Percentiles rank a stretch among this genome's conserved stretches.
Evolutionary conservation across 495 filamentous ascomycete genomes (phyloP).

Genomic region (Penicillium angulare): DNA sequence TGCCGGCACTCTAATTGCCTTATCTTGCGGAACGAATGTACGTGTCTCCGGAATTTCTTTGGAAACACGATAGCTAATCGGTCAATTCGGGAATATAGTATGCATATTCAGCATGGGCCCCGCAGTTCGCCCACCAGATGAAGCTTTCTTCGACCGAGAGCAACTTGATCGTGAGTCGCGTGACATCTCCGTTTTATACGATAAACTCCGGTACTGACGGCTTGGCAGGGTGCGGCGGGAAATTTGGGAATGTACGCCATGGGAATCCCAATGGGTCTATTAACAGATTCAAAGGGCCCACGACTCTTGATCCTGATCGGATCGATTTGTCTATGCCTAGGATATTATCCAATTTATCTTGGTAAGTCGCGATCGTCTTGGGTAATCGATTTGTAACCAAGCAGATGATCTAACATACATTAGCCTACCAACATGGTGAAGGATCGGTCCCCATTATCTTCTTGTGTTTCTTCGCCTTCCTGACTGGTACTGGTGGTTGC

Average conservation of each 20-base stretch:
- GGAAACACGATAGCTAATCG: conserved; percentile 5
- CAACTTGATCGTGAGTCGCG: conserved; percentile 74
- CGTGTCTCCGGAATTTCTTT: conserved; percentile 22
- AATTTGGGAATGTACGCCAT: conserved; percentile 94
- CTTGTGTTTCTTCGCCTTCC: conserved; percentile 76
- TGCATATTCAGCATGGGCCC: conserved; percentile 97
- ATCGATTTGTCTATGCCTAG: conserved; percentile 63
- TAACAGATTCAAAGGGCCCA: conserved; percentile 83
- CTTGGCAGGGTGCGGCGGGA: conserved; percentile 69
- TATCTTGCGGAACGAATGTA: conserved; percentile 94
- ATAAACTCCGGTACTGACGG: conserved; percentile 15
- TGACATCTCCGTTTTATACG: not conserved
- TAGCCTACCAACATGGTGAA: conserved; percentile 49
- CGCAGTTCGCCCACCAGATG: conserved; percentile 84
- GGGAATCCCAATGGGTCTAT: conserved; percentile 84
- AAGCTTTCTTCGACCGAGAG: conserved; percentile 84
- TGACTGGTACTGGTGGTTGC: conserved; percentile 86
- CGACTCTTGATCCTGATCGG: conserved; percentile 74
- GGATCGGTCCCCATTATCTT: conserved; percentile 63
- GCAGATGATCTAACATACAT: conserved; percentile 5
- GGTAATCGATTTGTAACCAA: not conserved
- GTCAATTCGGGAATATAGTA: conserved; percentile 56
- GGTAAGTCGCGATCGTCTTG: conserved; percentile 37
- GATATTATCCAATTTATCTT: conserved; percentile 77
- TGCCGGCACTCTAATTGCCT: conserved; percentile 80